phyloP scores from a whole-genome alignment of 345 rosid genomes.

The Theobroma cacao region DNA sequence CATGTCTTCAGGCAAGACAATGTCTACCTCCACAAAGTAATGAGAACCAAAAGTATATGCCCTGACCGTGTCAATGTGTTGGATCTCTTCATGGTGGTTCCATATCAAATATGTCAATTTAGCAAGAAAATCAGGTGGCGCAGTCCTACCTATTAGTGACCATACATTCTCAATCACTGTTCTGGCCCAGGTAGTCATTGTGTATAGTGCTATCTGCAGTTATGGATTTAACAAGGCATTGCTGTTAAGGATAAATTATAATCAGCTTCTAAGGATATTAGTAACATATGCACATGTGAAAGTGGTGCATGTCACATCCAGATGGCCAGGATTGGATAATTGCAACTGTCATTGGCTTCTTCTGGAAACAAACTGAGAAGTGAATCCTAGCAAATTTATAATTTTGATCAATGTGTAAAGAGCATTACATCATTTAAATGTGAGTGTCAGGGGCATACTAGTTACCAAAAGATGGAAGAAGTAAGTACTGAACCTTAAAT shows the following conservation, averaged over 20 bases:
- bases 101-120: constrained; percentile 76
- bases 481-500: not conserved
- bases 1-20: constrained; percentile 75
- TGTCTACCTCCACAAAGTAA: constrained; percentile 85
- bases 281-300: not conserved
- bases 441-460: not conserved
- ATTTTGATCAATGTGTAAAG: not conserved
- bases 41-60: constrained; percentile 79
- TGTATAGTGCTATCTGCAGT: constrained; percentile 76
- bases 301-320: not conserved
- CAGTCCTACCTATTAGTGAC: constrained; percentile 66
- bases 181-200: constrained; percentile 71
- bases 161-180: constrained; percentile 72
- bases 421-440: not conserved
- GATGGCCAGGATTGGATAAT: not conserved
- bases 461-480: not conserved
- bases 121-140: constrained; percentile 77
- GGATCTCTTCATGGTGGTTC: constrained; percentile 78
- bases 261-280: not conserved
- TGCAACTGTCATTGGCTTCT: not conserved
- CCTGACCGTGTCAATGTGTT: constrained; percentile 76
- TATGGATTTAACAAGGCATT: not conserved
- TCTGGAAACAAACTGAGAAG: not conserved
- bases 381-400: not conserved
- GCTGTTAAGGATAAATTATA: not conserved